Conservation (phyloP, 2,329 filamentous ascomycete species). For the Juglanconis sp. region DNA sequence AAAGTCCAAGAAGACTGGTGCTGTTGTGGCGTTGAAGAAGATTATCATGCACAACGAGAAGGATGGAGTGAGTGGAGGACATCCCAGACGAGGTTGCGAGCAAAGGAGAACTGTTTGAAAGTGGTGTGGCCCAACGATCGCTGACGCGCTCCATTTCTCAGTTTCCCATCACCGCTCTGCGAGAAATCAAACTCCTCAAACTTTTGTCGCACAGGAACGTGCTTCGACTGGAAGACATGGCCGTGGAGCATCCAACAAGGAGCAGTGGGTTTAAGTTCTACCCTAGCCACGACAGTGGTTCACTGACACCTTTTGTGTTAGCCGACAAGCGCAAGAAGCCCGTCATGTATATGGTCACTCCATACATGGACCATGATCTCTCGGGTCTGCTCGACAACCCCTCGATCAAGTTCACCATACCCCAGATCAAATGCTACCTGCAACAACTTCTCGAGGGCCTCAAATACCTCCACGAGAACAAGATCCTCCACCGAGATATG, state of each 20-base stretch:
- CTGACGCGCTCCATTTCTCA: conserved; percentile 29
- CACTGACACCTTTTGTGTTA: conserved; percentile 29
- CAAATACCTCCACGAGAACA: conserved; percentile 82
- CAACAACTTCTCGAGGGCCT: conserved; percentile 87
- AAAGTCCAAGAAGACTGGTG: conserved; percentile 68
- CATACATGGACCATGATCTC: conserved; percentile 99
- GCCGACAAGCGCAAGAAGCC: conserved; percentile 76
- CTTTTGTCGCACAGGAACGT: conserved; percentile 90
- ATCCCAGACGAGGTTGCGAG: conserved; percentile 6
- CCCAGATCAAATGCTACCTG: conserved; percentile 98
- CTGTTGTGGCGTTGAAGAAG: conserved; percentile 88
- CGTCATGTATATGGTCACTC: conserved; percentile 97
- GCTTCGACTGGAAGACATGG: conserved; percentile 89
- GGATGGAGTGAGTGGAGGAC: conserved; percentile 65
- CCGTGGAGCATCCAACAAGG: conserved; percentile 71
- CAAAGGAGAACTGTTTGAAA: neutral
- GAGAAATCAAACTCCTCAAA: conserved; percentile 97
- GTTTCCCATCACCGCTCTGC: conserved; percentile 96
- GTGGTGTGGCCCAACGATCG: neutral
- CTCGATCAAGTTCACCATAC: conserved; percentile 77
- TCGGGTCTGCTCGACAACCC: conserved; percentile 95
- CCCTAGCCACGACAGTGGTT: conserved; percentile 5
- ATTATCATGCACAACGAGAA: conserved; percentile 99
- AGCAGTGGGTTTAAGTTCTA: conserved; percentile 44
- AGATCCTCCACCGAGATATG: conserved; percentile 96